Evolutionary conservation across 139 green algal genomes (phyloP).

Genomic region (Coccomyxa sp.): DNA sequence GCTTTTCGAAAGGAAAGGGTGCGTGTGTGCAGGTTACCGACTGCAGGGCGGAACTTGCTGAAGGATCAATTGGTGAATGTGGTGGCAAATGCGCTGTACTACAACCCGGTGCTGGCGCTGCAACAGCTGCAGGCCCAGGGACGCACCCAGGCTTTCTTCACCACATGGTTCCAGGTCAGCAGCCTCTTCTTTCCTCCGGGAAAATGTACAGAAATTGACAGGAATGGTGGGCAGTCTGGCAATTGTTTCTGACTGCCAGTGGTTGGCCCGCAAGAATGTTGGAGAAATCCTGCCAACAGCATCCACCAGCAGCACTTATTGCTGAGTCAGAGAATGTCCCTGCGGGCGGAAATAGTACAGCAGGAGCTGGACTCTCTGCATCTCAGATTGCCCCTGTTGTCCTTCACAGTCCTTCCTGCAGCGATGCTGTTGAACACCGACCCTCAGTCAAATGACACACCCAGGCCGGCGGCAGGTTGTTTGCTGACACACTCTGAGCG

Average conservation of each 20-base stretch:
- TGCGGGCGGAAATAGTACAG: too few relatives aligned
- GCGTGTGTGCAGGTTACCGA: neutral
- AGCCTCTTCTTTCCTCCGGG: neutral
- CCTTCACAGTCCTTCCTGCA: too few relatives aligned
- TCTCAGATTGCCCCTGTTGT: too few relatives aligned
- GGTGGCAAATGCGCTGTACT: constrained; percentile 86
- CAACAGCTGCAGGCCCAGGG: constrained; percentile 43
- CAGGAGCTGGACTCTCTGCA: too few relatives aligned
- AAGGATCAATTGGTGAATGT: constrained; percentile 67
- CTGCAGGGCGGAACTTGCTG: neutral
- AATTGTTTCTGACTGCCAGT: neutral
- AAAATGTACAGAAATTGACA: too few relatives aligned
- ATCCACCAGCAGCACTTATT: neutral
- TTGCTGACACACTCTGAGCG: neutral
- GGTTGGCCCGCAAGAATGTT: too few relatives aligned
- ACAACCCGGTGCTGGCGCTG: constrained; percentile 77
- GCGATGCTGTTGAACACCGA: too few relatives aligned
- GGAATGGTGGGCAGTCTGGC: too few relatives aligned
- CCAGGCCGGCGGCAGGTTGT: neutral
- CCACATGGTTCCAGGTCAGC: constrained; percentile 21
- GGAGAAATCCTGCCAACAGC: neutral
- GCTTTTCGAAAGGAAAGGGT: neutral
- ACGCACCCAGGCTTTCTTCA: constrained; percentile 22
- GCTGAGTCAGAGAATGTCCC: too few relatives aligned
- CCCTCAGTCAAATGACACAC: neutral